Conservation (phyloP, 768 basidiomycete species). For the Lactarius hengduanensis region DNA sequence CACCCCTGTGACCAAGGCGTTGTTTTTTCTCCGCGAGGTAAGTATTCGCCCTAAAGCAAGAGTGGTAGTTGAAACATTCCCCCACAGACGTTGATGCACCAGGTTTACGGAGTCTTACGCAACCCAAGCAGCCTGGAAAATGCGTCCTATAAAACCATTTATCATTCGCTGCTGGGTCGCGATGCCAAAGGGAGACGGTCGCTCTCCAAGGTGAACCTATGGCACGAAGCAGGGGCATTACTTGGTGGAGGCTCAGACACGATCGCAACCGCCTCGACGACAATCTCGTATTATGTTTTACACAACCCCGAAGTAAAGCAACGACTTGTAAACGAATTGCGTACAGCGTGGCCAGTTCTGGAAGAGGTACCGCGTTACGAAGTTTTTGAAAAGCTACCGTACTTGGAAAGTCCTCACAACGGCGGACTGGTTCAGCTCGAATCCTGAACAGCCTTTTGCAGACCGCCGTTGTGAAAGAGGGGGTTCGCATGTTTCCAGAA, state of each 20-base stretch:
- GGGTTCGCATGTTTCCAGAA: background rate
- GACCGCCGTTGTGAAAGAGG: background rate
- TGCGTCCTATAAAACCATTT: background rate
- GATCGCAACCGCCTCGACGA: background rate
- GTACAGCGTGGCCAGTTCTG: background rate
- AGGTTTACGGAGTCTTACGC: background rate
- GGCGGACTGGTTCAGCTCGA: background rate
- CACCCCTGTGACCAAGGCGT: background rate
- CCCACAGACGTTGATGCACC: background rate
- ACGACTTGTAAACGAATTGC: background rate
- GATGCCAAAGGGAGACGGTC: background rate
- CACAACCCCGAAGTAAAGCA: background rate
- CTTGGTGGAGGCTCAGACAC: slow-evolving; percentile 1
- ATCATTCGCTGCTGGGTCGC: background rate
- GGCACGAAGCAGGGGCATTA: background rate
- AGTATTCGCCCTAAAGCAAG: too few relatives aligned
- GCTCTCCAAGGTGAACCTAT: background rate
- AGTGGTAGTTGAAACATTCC: too few relatives aligned
- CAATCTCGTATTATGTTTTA: background rate
- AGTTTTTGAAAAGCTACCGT: too few relatives aligned
- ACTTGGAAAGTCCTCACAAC: background rate
- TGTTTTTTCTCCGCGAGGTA: background rate
- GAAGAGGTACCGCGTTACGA: too few relatives aligned
- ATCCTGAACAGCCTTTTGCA: background rate
- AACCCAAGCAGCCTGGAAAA: background rate